Conservation (phyloP, 306 rosid genomes). For the Acmispon strigosus region DNA sequence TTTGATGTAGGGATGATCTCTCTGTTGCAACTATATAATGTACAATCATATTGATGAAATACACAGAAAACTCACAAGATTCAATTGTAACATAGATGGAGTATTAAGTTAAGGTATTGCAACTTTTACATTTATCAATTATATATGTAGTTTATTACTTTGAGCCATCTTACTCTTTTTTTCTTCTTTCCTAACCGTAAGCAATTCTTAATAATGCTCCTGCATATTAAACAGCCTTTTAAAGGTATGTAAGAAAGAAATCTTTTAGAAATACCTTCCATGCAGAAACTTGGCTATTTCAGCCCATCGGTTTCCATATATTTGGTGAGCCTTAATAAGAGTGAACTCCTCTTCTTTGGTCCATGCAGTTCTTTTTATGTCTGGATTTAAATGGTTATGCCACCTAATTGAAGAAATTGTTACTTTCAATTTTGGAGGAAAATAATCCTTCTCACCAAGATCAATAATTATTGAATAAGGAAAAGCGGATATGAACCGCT, state of each 20-base stretch:
- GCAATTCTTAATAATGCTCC: not conserved
- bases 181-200: no score
- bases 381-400: conserved; percentile 50
- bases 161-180: no score
- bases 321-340: conserved; percentile 26
- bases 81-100: no score
- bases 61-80: no score
- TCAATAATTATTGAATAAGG: no score
- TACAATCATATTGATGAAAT: no score
- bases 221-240: not conserved
- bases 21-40: no score
- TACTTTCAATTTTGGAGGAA: not conserved
- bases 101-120: no score
- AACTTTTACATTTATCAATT: no score
- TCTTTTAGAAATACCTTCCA: conserved; percentile 34
- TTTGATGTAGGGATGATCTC: no score
- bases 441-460: not conserved
- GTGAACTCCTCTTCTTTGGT: conserved; percentile 36
- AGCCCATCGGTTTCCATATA: conserved; percentile 49
- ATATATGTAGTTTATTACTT: no score
- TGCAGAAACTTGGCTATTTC: conserved; percentile 38
- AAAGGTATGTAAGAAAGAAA: not conserved
- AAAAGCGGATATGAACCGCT: no score
- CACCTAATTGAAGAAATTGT: conserved; percentile 25
- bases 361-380: conserved; percentile 42